These are phyloP conservation scores for Colletotrichum sp. DNA, from an alignment of 2,329 filamentous ascomycete genomes.

Conservation along the genomic window DNA sequence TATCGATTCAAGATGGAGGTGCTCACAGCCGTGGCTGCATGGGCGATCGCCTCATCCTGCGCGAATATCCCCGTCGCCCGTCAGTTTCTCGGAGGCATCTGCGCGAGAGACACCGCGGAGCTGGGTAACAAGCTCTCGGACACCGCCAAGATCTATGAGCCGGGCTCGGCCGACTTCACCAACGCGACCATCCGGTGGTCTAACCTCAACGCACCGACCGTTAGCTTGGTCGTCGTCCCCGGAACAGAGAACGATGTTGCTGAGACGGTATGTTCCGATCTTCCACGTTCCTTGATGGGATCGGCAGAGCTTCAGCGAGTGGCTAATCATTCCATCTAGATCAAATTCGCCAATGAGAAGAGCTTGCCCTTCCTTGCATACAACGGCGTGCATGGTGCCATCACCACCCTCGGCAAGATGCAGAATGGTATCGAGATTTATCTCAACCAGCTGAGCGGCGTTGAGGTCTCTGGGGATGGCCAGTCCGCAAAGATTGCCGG, in stretches of 20 bases:
- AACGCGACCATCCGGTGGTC: conserved; percentile 50
- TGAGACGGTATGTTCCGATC: conserved; percentile 42
- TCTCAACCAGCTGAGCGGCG: conserved; percentile 45
- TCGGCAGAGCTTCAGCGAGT: neutral
- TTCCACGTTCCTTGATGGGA: neutral
- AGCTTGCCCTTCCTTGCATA: conserved; percentile 56
- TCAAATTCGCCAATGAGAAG: conserved; percentile 49
- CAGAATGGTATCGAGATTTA: conserved; percentile 55
- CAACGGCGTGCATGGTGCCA: conserved; percentile 56
- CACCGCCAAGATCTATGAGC: conserved; percentile 44
- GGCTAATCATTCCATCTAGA: conserved; percentile 14
- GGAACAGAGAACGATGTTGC: conserved; percentile 52
- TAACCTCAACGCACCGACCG: conserved; percentile 41
- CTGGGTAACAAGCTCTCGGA: conserved; percentile 38
- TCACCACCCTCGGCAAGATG: conserved; percentile 53
- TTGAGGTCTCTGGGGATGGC: conserved; percentile 45
- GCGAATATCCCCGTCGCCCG: conserved; percentile 16
- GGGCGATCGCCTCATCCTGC: conserved; percentile 26
- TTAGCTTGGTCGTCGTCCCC: conserved; percentile 52
- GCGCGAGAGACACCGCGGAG: conserved; percentile 21
- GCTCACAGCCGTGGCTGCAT: conserved; percentile 29
- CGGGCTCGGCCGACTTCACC: conserved; percentile 43
- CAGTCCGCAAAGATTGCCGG: conserved; percentile 53
- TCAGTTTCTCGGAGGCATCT: conserved; percentile 19
- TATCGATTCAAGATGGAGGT: conserved; percentile 24